Evolutionary conservation across 495 filamentous ascomycete species (phyloP), one percentile per base, ranked within the genome.

Genomic region (Daldinia loculata): DNA sequence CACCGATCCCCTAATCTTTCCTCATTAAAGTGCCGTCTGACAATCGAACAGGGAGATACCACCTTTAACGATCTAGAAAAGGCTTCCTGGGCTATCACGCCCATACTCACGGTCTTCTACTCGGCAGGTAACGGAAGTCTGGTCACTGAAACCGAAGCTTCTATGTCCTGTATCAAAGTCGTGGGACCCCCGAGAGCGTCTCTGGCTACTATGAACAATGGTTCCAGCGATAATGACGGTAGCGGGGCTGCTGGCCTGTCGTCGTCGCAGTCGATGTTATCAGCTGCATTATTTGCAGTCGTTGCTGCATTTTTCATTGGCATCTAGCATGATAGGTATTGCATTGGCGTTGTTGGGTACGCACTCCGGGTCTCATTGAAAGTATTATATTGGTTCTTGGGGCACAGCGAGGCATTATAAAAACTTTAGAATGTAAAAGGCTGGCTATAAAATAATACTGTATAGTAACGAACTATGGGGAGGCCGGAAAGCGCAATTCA

Each of bases 101-200:
- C 74, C 0, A 64, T 74, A 7, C 39, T 76, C 30, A 76, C 74
- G 4, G 56, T 74, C 50, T 74, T 74, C 34, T 76, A 67, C 29
- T 65, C 67, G 2, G 32, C 27, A 15, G 58, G 48, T 5, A 60
- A 62, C 26, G 52, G 56, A 36, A 74, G 62, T n/a, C 12, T 67
- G 0, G 48, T 69, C 3, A 48, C 17, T 9, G 55, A 60, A 6
- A 41, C 59, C 7, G 71, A 74, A 19, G 67, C 66, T 19, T 74
- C 74, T 3, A 11, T 76, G 55, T 48, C 67, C 0, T 76, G 74
- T 29, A 15, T 74, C 41, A 76, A 76, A 43, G 27, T 56, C 3
- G 36, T 76, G 11, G 71, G 74, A 1, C 74, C 74, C 29, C 26
- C 67, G 2, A 56, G 32, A 36, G 74, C 71, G 2, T 76, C 74